Base-by-base conservation (phyloP, 2,329 filamentous ascomycete genomes). In the Neophaeococcomyces aloes region DNA sequence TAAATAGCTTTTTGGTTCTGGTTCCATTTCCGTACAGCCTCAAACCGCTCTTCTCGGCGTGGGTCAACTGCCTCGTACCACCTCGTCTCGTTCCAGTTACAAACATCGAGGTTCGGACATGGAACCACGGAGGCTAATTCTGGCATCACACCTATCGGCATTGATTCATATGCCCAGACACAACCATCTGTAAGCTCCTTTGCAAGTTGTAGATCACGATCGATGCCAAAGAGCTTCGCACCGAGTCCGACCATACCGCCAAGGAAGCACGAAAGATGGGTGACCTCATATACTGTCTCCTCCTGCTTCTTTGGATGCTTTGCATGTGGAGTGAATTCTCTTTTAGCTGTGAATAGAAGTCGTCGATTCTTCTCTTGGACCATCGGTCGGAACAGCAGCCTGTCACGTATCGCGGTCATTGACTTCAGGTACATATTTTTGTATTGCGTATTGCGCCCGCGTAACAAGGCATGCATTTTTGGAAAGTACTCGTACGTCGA, bases 221-320 rank as follows among this genome's bases (percentile, higher is more conserved):
- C 59, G n/a, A 72, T 64, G 11, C 66, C 60, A 56, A 79, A 78
- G 1, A 79, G 55, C 53, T 71, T 74, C 34, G 75, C 70, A 21
- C 75, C 76, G 0, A 80, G 59, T 0, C 71, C 76, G 47, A 78
- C 73, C 75, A 79, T 79, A 41, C 75, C 76, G 8, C 76, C 76
- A 0, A 71, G 66, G 54, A 76, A 79, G 61, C 76, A 80, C 18
- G 65, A 67, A 11, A 79, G 65, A 57, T 80, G 76, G 40, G 75
- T 69, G 19, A 70, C 67, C 51, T 78, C 68, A 10, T 75, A 68
- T 8, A 67, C 61, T 4, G 75, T 59, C n/a, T 59, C 53, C 19
- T 49, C 47, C 30, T 40, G 45, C 17, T 48, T 48, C 6, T 42
- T 38, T 13, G 32, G 34, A 4, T 43, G 42, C 23, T 53, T 48